These are phyloP conservation scores for Salix dunnii DNA, from an alignment of 345 rosid species.

Conservation along the genomic window DNA sequence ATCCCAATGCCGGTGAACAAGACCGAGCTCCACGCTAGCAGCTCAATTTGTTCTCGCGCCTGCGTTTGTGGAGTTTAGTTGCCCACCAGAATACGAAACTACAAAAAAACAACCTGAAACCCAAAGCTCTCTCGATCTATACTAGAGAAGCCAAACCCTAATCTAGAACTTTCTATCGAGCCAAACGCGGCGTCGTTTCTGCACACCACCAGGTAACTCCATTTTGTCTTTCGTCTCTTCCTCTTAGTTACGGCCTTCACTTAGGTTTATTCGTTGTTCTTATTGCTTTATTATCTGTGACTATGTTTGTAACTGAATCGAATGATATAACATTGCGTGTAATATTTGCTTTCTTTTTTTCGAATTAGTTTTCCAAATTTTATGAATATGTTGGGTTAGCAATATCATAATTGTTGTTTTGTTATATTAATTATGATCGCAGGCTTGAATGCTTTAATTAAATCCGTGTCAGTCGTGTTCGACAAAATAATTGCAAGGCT, in stretches of 20 bases:
- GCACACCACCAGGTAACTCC: neutral
- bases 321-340: neutral
- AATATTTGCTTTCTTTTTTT: neutral
- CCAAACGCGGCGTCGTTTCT: neutral
- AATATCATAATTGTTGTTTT: neutral
- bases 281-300: neutral
- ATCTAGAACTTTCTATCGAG: neutral
- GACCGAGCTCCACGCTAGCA: neutral
- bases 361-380: neutral
- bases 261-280: constrained; percentile 8
- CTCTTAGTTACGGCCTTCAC: neutral
- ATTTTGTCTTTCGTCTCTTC: neutral
- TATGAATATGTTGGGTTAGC: neutral
- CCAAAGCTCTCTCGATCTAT: neutral
- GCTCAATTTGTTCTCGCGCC: neutral
- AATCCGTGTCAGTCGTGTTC: neutral
- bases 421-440: neutral
- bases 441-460: neutral
- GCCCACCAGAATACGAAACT: neutral
- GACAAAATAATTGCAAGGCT: neutral
- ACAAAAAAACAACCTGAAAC: neutral
- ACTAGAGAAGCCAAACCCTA: constrained; percentile 1
- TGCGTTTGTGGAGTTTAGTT: neutral
- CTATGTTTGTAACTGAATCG: neutral
- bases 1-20: too few relatives aligned